A percentile compares a stretch with the other conserved stretches of the same genome.
phyloP scores from a whole-genome alignment of 768 basidiomycete species.

The Boletus rubropictus region DNA sequence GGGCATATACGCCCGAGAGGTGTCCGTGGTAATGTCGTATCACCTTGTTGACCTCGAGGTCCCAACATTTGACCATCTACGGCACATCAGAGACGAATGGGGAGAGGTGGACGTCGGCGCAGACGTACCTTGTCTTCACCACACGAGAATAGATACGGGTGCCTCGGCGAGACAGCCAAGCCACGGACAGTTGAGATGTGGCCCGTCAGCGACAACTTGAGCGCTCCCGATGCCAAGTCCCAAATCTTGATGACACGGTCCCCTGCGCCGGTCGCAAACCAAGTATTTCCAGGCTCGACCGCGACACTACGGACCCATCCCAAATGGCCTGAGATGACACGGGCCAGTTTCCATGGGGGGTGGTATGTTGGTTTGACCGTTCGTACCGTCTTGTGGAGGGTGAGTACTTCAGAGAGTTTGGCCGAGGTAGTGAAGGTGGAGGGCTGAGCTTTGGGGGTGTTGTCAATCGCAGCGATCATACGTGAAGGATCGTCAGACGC shows the following conservation, averaged over 20 bases:
- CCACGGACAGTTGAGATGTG: slow-evolving; percentile 97
- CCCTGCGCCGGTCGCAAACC: slow-evolving; percentile 98
- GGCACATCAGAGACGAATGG: not conserved
- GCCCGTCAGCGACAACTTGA: slow-evolving; percentile 93
- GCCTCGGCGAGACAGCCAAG: slow-evolving; percentile 83
- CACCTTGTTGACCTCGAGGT: slow-evolving; percentile 97
- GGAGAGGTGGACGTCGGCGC: too few species aligned
- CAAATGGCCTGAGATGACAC: slow-evolving; percentile 95
- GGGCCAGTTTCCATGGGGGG: slow-evolving; percentile 90
- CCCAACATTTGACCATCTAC: slow-evolving; percentile 99
- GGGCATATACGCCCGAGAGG: slow-evolving; percentile 92
- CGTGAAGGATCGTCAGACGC: slow-evolving; percentile 46
- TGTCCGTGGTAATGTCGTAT: slow-evolving; percentile 99
- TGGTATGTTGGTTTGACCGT: slow-evolving; percentile 96
- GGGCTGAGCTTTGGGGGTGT: slow-evolving; percentile 56
- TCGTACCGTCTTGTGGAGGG: slow-evolving; percentile 87
- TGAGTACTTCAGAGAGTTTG: slow-evolving; percentile 82
- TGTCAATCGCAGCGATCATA: slow-evolving; percentile 73
- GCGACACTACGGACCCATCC: slow-evolving; percentile 97
- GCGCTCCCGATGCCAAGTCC: slow-evolving; percentile 96
- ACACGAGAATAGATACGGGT: slow-evolving; percentile 96
- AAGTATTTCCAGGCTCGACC: slow-evolving; percentile 96
- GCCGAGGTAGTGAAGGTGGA: slow-evolving; percentile 64
- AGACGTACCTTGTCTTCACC: slow-evolving; percentile 89
- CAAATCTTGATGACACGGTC: slow-evolving; percentile 98